A percentile compares a stretch with the other conserved stretches of the same genome.
Conservation (phyloP, 2,329 filamentous ascomycete species). For the Fusarium illudens region DNA sequence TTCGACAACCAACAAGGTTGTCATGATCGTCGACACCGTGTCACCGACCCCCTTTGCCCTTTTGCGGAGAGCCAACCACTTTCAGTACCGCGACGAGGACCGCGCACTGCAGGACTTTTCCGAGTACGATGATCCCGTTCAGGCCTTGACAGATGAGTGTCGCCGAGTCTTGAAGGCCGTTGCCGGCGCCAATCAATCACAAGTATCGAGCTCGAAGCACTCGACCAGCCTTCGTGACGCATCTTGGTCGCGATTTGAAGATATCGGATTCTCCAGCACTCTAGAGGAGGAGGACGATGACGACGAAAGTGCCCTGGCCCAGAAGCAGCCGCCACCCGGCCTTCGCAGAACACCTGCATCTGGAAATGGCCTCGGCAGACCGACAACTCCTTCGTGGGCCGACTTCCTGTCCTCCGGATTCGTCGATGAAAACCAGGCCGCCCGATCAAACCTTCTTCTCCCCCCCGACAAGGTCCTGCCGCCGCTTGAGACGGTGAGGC, state of each 20-base stretch:
- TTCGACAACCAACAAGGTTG: constrained; percentile 83
- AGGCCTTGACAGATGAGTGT: constrained; percentile 92
- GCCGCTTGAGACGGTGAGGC: constrained; percentile 77
- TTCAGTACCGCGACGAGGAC: constrained; percentile 93
- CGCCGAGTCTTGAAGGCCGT: constrained; percentile 89
- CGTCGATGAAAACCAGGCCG: constrained; percentile 73
- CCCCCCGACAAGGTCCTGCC: constrained; percentile 92
- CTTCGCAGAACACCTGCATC: constrained; percentile 74
- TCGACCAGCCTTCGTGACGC: constrained; percentile 81
- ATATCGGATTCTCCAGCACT: constrained; percentile 85
- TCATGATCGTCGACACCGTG: constrained; percentile 96
- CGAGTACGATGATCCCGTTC: constrained; percentile 86
- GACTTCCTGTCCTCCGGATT: constrained; percentile 97
- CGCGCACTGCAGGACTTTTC: constrained; percentile 84
- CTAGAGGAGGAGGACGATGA: constrained; percentile 77
- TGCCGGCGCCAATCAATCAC: constrained; percentile 86
- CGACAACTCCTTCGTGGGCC: constrained; percentile 97
- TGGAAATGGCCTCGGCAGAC: constrained; percentile 75
- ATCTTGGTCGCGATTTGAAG: constrained; percentile 96
- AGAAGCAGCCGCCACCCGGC: constrained; percentile 53
- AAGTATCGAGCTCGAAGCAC: constrained; percentile 73
- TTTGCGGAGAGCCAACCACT: constrained; percentile 89
- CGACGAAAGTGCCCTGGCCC: constrained; percentile 58
- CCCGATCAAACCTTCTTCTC: constrained; percentile 74
- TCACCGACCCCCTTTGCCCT: constrained; percentile 94